These are phyloP conservation scores for Dentipellis fragilis DNA, from an alignment of 768 basidiomycete genomes.

Conservation along the genomic window DNA sequence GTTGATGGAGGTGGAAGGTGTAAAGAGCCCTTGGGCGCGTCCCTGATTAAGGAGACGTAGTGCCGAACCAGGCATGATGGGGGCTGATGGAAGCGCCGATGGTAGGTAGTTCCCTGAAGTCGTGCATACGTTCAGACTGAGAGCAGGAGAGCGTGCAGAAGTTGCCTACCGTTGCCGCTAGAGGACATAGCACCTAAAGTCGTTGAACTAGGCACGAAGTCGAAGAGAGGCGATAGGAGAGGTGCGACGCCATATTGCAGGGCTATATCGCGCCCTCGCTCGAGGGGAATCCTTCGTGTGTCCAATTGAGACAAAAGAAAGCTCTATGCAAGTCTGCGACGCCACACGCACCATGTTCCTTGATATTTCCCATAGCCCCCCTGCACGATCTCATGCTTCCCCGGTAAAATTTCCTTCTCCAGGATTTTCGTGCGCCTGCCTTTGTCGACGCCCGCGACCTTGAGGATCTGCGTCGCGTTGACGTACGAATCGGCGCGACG, in stretches of 20 bases:
- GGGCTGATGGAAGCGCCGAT: constrained; percentile 55
- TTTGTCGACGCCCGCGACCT: constrained; percentile 97
- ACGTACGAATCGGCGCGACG: constrained; percentile 90
- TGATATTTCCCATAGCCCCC: constrained; percentile 99
- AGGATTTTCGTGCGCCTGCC: constrained; percentile 92
- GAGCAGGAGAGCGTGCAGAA: not conserved
- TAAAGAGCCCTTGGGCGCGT: constrained; percentile 77
- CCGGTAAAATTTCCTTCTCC: constrained; percentile 93
- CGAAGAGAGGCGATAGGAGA: constrained; percentile 83
- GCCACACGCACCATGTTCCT: constrained; percentile 78
- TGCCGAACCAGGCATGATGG: constrained; percentile 82
- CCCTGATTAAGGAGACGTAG: constrained; percentile 78
- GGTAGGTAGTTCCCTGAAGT: constrained; percentile 15
- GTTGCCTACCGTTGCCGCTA: constrained; percentile 10
- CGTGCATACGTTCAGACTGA: not conserved
- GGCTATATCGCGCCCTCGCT: constrained; percentile 88
- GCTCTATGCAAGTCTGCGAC: no score
- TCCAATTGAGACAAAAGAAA: not conserved
- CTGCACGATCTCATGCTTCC: constrained; percentile 96
- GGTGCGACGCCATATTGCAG: constrained; percentile 85
- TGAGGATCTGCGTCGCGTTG: constrained; percentile 98
- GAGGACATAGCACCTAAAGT: constrained; percentile 58
- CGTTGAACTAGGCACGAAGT: constrained; percentile 74
- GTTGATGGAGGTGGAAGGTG: constrained; percentile 64
- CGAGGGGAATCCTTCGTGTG: constrained; percentile 80